phyloP scores from a whole-genome alignment of 192 early-diverging fungal genomes.

The Umbelopsis isabellina region DNA sequence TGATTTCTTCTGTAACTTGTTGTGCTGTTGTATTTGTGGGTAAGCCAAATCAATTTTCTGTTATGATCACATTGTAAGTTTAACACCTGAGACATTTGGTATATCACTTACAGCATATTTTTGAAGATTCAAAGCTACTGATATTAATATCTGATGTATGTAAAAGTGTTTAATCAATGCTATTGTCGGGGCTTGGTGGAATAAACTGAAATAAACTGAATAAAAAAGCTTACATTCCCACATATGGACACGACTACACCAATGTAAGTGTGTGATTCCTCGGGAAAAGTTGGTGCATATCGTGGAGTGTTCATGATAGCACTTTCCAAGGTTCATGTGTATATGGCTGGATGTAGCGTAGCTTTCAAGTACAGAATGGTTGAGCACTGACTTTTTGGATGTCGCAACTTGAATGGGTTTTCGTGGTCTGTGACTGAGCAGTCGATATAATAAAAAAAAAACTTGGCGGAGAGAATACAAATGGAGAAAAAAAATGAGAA shows the following conservation, averaged over 20 bases:
- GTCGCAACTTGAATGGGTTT: no score
- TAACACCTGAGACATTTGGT: neutral
- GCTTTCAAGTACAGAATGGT: neutral
- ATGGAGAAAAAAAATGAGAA: no score
- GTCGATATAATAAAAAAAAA: no score
- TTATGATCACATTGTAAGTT: slow-evolving; percentile 1
- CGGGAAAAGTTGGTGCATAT: neutral
- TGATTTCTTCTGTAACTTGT: slow-evolving; percentile 35
- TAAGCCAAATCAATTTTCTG: neutral
- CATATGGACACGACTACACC: slow-evolving; percentile 65
- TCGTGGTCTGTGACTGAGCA: no score
- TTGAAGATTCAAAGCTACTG: slow-evolving; percentile 72
- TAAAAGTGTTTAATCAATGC: neutral
- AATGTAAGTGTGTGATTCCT: slow-evolving; percentile 54
- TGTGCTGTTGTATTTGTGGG: slow-evolving; percentile 20
- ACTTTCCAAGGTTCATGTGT: neutral
- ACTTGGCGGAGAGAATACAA: no score
- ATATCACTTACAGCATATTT: slow-evolving; percentile 56
- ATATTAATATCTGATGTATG: slow-evolving; percentile 59
- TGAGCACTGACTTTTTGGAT: neutral
- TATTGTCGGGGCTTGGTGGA: neutral
- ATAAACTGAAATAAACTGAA: neutral
- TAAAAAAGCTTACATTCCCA: slow-evolving; percentile 56
- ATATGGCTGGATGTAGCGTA: neutral
- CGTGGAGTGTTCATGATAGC: neutral